Percentiles rank a stretch among this genome's conserved stretches.
Evolutionary conservation across 176 grass and related monocot species (phyloP).

Genomic region (Hsuehochloa calcarea): DNA sequence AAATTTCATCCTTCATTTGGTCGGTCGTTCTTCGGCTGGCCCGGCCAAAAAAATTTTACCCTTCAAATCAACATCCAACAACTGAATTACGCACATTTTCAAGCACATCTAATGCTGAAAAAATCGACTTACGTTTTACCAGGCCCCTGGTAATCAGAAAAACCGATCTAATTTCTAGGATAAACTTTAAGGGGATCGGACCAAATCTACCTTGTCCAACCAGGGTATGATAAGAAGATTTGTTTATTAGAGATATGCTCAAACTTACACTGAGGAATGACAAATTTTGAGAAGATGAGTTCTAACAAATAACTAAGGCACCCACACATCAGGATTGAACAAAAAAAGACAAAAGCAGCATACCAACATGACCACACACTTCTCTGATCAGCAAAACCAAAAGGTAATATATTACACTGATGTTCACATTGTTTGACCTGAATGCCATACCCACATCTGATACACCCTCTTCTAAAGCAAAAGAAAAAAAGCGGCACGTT

Average conservation of each 20-base stretch:
- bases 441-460: not conserved
- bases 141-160: not conserved
- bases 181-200: not conserved
- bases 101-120: not conserved
- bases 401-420: not conserved
- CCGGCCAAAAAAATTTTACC: too few species aligned
- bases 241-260: not conserved
- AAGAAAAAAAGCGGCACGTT: not conserved
- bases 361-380: not conserved
- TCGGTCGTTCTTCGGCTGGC: too few species aligned
- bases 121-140: not conserved
- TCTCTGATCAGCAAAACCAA: slow-evolving; percentile 7
- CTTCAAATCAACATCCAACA: not conserved
- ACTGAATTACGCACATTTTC: not conserved
- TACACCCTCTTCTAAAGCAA: slow-evolving; percentile 3
- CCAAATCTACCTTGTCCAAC: not conserved
- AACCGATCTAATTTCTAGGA: not conserved
- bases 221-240: not conserved
- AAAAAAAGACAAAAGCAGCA: not conserved
- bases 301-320: not conserved
- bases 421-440: not conserved
- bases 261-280: slow-evolving; percentile 1
- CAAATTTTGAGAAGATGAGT: not conserved
- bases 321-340: not conserved
- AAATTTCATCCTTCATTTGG: not conserved